A percentile compares a stretch with the other conserved stretches of the same genome.
phyloP scores from a whole-genome alignment of 139 green algal genomes.

The Microglena sp. region DNA sequence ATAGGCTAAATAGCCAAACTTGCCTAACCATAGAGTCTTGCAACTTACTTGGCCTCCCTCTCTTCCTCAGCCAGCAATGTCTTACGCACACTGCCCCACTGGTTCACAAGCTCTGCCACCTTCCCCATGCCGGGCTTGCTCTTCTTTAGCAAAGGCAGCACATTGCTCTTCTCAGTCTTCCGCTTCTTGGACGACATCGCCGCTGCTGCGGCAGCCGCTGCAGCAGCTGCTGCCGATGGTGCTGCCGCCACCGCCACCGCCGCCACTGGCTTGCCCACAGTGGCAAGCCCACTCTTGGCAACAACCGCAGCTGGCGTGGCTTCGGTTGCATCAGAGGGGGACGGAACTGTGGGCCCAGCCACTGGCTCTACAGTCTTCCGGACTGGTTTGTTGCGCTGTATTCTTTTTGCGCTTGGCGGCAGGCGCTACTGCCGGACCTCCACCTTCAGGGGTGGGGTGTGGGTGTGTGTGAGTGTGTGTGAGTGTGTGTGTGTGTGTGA shows the following conservation, averaged over 20 bases:
- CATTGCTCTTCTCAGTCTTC: neutral
- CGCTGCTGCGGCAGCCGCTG: neutral
- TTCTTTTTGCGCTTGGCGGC: too few relatives aligned
- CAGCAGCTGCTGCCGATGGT: neutral
- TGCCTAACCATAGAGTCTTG: too few relatives aligned
- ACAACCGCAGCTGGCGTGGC: neutral
- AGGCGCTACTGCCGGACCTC: too few relatives aligned
- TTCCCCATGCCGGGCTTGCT: constrained; percentile 19
- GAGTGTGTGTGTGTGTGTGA: too few relatives aligned
- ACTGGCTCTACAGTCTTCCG: too few relatives aligned
- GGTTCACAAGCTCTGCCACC: constrained; percentile 43
- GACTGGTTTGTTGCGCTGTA: too few relatives aligned
- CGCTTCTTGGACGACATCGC: constrained; percentile 10
- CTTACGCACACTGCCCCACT: constrained; percentile 46
- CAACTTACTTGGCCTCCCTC: constrained; percentile 11
- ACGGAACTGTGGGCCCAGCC: too few relatives aligned
- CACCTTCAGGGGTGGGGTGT: too few relatives aligned
- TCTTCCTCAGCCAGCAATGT: constrained; percentile 36
- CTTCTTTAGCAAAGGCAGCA: neutral
- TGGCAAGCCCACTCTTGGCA: neutral
- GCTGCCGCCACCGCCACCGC: neutral
- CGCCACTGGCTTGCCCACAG: neutral
- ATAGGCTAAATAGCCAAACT: constrained; percentile 12
- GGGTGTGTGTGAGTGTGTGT: too few relatives aligned
- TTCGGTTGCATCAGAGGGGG: neutral